Base-by-base conservation (phyloP, 2,329 filamentous ascomycete species). In the Neofusicoccum cordaticola region DNA sequence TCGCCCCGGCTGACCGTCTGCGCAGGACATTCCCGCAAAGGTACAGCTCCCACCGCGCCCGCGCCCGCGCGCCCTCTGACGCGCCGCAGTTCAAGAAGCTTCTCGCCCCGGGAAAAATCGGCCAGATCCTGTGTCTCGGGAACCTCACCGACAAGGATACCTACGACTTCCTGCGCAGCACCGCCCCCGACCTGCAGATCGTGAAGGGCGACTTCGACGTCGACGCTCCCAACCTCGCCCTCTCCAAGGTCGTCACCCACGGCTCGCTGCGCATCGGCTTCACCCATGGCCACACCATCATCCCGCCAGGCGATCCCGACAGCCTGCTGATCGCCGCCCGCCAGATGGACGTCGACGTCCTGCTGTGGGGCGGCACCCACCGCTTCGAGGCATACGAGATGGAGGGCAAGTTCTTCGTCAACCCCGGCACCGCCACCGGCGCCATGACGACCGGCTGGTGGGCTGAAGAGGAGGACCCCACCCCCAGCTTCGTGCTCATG, bases 401-500 rank as follows among this genome's bases (percentile, higher is more conserved):
- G 81, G 88, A 90, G 73, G 88, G 88, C 44, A 87, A 88, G 71
- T 90, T 90, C 79, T 90, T 90, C 73, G 83, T 90, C 61, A 90
- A 90, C 70, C 88, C 88, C 0, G 88, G 88, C 34, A 88, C 85
- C 74, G 88, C 87, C 2, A 90, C 88, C 3, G 88, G 88, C 0
- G 88, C 88, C 1, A 84, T 88, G 77, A 86, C 82, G 66, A 86
- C 84, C 12, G 82, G 82, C 13, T 87, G 83, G 79, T 86, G 84
- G 81, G 74, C 80, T 2, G 82, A 83, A 48, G 83, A 80, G 37
- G 80, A 80, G 73, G 90, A 94, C 63, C 90, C 90, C 27, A 89
- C 88, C 64, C 94, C 94, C 31, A 97, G 93, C 76, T 97, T 98
- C 79, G 97, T 95, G 74, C 80, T 98, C 77, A 97, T 98, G 94